Percentiles rank a stretch among this genome's conserved stretches.
phyloP scores from a whole-genome alignment of 1,139 yeast species.

The Blastobotrys proliferans region DNA sequence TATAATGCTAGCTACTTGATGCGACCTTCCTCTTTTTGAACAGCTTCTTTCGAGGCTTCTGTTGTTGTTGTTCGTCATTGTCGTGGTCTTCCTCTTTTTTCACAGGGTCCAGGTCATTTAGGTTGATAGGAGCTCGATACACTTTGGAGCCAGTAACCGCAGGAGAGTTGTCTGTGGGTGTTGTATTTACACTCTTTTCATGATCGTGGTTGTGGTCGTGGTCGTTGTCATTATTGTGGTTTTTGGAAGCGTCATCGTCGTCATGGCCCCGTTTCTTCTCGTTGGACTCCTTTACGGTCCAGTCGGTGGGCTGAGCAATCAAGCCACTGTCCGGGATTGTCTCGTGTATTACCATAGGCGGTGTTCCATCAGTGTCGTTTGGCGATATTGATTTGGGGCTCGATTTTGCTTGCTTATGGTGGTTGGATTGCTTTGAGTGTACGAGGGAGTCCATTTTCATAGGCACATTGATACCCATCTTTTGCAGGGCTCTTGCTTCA shows the following conservation, averaged over 20 bases:
- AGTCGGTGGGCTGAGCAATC: constrained; percentile 5
- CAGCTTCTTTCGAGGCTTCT: constrained; percentile 15
- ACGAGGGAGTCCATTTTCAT: neutral
- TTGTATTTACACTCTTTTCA: no score
- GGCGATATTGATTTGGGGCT: neutral
- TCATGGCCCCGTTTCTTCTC: constrained; percentile 9
- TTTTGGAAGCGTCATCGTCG: neutral
- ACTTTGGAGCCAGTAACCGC: constrained; percentile 4
- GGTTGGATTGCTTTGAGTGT: neutral
- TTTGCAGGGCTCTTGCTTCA: constrained; percentile 17
- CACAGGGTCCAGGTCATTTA: constrained; percentile 4
- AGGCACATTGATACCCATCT: constrained; percentile 5
- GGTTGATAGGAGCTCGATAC: constrained; percentile 3
- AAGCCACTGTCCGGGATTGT: neutral
- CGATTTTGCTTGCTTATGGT: neutral
- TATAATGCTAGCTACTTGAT: neutral
- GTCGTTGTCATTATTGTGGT: neutral
- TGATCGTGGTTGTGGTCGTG: neutral
- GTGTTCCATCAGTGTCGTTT: neutral
- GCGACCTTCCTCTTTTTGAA: constrained; percentile 25
- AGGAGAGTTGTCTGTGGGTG: neutral
- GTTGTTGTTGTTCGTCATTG: constrained; percentile 6
- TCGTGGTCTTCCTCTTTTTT: constrained; percentile 10
- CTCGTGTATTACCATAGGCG: neutral
- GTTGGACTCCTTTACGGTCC: constrained; percentile 4